Evolutionary conservation across 768 basidiomycete species (phyloP), one percentile per base, ranked within the genome.

Genomic region (Royoungia palumana): DNA sequence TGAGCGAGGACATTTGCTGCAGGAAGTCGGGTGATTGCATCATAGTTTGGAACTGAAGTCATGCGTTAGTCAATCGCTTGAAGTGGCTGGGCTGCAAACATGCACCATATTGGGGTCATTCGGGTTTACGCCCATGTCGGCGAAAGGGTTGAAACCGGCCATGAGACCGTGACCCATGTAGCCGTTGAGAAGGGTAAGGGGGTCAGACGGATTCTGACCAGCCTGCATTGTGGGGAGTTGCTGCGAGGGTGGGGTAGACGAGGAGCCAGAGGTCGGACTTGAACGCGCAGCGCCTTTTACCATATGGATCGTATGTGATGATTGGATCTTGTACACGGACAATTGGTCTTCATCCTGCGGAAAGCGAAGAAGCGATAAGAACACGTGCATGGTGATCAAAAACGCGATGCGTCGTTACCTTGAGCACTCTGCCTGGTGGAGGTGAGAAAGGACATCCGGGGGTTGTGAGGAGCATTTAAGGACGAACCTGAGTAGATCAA

Each of bases 81-180:
- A 24, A n/a, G n/a, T 20, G 16, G 10, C 10, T 25, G 24, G 21
- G 11, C 17, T 7, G 19, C 32, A 38, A 70, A 28, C 14, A 51
- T 80, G 55, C 51, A 91, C 92, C 82, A 95, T 89, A 65, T 97
- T 96, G 0, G 94, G 94, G 65, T 97, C 95, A 58, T 89, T 90
- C 5, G 80, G 75, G 62, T 99, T 99, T 37, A 95, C 42, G 2
- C 94, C 95, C 81, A 95, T 83, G 5, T 86, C 87, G 0, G 86
- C 77, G 61, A 99, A 98, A 0, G 96, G 95, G 60, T 98, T 97
- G 64, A 94, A 74, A 6, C 89, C 87, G 0, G 87, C 87, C 80
- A 90, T 81, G 16, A 80, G 73, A 2, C 90, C 91, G 56, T 84
- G 89, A 0, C 85, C 89, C 67, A 81, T 70, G 60, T 85, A 82